These are phyloP conservation scores for Malassezia arunalokei DNA, from an alignment of 1,284 basidiomycete genomes.

Conservation along the genomic window DNA sequence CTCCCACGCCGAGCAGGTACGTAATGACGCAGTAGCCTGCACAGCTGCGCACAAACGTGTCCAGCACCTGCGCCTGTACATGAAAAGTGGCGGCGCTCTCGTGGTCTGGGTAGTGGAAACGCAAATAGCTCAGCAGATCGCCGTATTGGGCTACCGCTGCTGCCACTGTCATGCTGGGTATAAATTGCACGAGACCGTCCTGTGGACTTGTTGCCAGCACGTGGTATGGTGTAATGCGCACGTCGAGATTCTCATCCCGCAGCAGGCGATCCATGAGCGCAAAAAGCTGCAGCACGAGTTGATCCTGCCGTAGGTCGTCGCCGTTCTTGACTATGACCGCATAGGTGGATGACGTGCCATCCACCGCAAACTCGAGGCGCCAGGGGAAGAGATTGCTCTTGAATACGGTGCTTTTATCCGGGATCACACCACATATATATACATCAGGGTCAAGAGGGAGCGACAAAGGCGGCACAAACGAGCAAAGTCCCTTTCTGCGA, in stretches of 20 bases:
- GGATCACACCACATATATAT: slow-evolving; percentile 66
- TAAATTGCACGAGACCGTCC: slow-evolving; percentile 93
- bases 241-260: slow-evolving; percentile 85
- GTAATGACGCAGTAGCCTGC: slow-evolving; percentile 98
- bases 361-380: slow-evolving; percentile 60
- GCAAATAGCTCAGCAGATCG: slow-evolving; percentile 76
- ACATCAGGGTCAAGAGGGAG: slow-evolving; percentile 78
- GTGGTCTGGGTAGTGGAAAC: slow-evolving; percentile 74
- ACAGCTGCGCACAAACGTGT: slow-evolving; percentile 92
- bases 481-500: slow-evolving; percentile 58
- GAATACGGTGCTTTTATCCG: slow-evolving; percentile 88
- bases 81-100: slow-evolving; percentile 83
- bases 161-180: slow-evolving; percentile 87
- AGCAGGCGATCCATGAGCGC: slow-evolving; percentile 91
- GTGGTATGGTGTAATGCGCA: slow-evolving; percentile 81
- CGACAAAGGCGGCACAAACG: slow-evolving; percentile 29
- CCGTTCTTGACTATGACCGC: slow-evolving; percentile 97
- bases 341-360: slow-evolving; percentile 49
- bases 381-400: slow-evolving; percentile 93
- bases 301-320: slow-evolving; percentile 94
- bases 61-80: slow-evolving; percentile 79
- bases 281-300: slow-evolving; percentile 90
- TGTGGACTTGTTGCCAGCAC: slow-evolving; percentile 82
- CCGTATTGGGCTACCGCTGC: slow-evolving; percentile 67
- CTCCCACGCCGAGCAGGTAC: slow-evolving; percentile 89